These are phyloP conservation scores for Drosera spatulata DNA, from an alignment of 179 eudicot species.

Conservation along the genomic window DNA sequence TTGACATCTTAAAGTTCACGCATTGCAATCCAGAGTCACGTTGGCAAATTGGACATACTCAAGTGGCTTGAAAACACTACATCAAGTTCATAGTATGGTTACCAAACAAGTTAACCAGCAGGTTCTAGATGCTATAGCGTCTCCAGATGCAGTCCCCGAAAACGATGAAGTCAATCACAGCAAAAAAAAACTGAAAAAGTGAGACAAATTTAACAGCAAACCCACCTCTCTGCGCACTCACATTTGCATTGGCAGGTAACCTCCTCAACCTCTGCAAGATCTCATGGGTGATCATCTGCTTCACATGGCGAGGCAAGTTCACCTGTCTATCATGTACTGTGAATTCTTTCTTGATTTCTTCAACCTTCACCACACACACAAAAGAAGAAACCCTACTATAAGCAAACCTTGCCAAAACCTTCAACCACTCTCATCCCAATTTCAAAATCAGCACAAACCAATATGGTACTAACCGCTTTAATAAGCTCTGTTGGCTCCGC, in stretches of 20 bases:
- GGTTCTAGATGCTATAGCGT: not conserved
- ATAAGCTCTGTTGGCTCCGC: constrained; percentile 67
- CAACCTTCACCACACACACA: constrained; percentile 33
- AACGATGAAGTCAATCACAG: not conserved
- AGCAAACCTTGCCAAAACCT: not conserved
- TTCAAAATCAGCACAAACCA: not conserved
- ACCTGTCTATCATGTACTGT: constrained; percentile 23
- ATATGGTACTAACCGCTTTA: constrained; percentile 41
- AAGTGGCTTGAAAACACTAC: no score
- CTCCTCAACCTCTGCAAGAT: constrained; percentile 44
- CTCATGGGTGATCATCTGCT: constrained; percentile 49
- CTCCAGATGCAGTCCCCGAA: not conserved
- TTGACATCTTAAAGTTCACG: no score
- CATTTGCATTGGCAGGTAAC: constrained; percentile 38
- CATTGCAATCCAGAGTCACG: no score
- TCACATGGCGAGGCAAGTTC: constrained; percentile 42
- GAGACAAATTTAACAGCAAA: constrained; percentile 4
- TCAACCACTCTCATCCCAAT: not conserved
- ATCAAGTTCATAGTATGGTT: no score
- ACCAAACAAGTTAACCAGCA: not conserved
- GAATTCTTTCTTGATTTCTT: constrained; percentile 27
- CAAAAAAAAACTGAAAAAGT: not conserved
- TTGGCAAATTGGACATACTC: no score
- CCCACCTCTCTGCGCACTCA: constrained; percentile 60
- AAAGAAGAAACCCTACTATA: not conserved